phyloP scores from a whole-genome alignment of 805 yeast genomes.

The Citeromyces nyonsensis region DNA sequence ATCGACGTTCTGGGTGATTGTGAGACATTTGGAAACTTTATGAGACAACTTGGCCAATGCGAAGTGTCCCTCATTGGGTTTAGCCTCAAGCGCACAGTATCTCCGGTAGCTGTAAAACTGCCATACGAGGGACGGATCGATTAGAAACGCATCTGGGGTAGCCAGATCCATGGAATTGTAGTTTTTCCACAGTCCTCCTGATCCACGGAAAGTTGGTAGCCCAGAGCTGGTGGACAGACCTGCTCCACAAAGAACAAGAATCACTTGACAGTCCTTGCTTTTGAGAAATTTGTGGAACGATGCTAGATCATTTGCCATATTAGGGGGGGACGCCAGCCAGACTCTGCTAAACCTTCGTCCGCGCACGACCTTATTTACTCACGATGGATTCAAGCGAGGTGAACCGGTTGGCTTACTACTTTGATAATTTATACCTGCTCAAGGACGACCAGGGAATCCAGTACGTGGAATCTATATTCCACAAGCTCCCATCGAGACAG shows the following conservation, averaged over 20 bases:
- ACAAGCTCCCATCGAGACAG: constrained; percentile 49
- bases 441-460: constrained; percentile 7
- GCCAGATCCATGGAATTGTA: constrained; percentile 74
- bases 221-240: constrained; percentile 75
- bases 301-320: constrained; percentile 3
- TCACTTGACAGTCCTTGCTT: constrained; percentile 21
- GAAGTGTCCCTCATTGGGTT: constrained; percentile 61
- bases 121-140: constrained; percentile 83
- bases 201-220: constrained; percentile 55
- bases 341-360: too few species aligned
- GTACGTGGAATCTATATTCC: constrained; percentile 23
- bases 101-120: constrained; percentile 69
- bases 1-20: constrained; percentile 77
- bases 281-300: constrained; percentile 28
- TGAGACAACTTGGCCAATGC: constrained; percentile 50
- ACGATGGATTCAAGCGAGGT: neutral
- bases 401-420: constrained; percentile 4
- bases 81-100: constrained; percentile 43
- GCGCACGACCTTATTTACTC: too few species aligned
- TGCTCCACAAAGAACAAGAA: constrained; percentile 65
- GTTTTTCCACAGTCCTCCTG: constrained; percentile 65
- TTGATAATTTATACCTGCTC: constrained; percentile 7
- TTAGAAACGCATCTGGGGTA: constrained; percentile 79
- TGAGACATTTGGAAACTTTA: constrained; percentile 26
- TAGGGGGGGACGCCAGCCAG: too few species aligned